These are phyloP conservation scores for Trametes gibbosa DNA, from an alignment of 768 basidiomycete genomes.

Conservation along the genomic window DNA sequence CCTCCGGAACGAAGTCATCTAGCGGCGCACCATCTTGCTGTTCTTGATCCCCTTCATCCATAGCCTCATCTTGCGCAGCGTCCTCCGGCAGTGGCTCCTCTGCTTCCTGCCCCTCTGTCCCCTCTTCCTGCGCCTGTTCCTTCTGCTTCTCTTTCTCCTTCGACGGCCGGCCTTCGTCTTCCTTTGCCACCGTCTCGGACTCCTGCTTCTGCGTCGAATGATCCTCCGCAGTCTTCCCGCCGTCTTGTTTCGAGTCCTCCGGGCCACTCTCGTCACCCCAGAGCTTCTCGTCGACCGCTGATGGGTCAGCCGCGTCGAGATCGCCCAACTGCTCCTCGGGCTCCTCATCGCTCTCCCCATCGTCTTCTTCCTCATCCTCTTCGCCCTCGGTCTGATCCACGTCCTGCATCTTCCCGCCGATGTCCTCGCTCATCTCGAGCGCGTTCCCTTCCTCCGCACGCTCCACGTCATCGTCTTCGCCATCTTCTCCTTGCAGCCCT, in stretches of 20 bases:
- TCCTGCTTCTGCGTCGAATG: conserved; percentile 42
- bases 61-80: conserved; percentile 19
- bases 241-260: conserved; percentile 46
- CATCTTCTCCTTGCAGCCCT: conserved; percentile 73
- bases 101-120: conserved; percentile 25
- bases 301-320: conserved; percentile 78
- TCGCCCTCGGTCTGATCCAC: conserved; percentile 64
- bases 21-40: conserved; percentile 62
- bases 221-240: conserved; percentile 61
- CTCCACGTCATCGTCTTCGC: conserved; percentile 43
- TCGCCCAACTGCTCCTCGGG: conserved; percentile 84
- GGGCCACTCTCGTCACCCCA: conserved; percentile 85
- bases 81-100: conserved; percentile 32
- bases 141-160: conserved; percentile 12
- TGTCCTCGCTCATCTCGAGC: conserved; percentile 89
- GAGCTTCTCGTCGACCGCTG: conserved; percentile 90
- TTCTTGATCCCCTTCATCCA: conserved; percentile 35
- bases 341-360: conserved; percentile 56
- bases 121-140: conserved; percentile 27
- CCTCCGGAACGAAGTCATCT: conserved; percentile 75
- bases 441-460: conserved; percentile 66
- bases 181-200: conserved; percentile 9
- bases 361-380: conserved; percentile 40
- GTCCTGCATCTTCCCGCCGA: conserved; percentile 85
- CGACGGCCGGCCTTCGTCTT: conserved; percentile 1